Conservation (phyloP, 768 basidiomycete genomes). For the Chiua virens region DNA sequence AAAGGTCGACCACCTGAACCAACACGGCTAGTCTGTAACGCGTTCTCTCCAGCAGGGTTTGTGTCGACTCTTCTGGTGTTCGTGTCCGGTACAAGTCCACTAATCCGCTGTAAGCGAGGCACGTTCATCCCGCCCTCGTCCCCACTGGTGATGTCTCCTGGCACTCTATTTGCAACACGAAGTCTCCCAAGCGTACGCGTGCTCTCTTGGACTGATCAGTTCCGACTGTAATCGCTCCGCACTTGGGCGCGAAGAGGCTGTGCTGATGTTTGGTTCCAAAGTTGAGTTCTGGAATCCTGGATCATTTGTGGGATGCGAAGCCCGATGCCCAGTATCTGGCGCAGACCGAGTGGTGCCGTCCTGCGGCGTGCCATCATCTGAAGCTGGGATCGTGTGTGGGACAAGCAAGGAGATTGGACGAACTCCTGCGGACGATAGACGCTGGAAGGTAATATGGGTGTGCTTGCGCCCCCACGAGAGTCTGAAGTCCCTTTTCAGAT, state of each 20-base stretch:
- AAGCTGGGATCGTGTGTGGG: slow-evolving; percentile 11
- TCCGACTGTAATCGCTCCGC: slow-evolving; percentile 14
- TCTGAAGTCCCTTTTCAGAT: background rate
- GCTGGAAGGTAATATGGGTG: slow-evolving; percentile 25
- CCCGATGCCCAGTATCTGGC: background rate
- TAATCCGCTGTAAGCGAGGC: background rate
- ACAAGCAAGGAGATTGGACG: slow-evolving; percentile 19
- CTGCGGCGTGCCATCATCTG: slow-evolving; percentile 3
- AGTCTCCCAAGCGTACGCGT: slow-evolving; percentile 43
- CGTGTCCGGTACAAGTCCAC: background rate
- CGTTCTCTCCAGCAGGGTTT: background rate
- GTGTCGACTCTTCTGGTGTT: background rate
- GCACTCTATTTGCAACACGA: slow-evolving; percentile 47
- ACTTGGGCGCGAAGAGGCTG: slow-evolving; percentile 8
- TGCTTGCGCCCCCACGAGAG: slow-evolving; percentile 15
- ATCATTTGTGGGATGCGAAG: background rate
- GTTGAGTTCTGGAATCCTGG: slow-evolving; percentile 5
- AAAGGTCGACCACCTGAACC: background rate
- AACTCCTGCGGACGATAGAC: slow-evolving; percentile 19
- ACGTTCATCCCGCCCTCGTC: slow-evolving; percentile 29
- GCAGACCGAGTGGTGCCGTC: background rate
- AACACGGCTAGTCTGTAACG: background rate
- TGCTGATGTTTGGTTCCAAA: background rate
- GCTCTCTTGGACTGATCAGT: slow-evolving; percentile 30
- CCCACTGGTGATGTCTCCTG: slow-evolving; percentile 44